Base-by-base conservation (phyloP, 768 basidiomycete species). In the Suillus plorans region DNA sequence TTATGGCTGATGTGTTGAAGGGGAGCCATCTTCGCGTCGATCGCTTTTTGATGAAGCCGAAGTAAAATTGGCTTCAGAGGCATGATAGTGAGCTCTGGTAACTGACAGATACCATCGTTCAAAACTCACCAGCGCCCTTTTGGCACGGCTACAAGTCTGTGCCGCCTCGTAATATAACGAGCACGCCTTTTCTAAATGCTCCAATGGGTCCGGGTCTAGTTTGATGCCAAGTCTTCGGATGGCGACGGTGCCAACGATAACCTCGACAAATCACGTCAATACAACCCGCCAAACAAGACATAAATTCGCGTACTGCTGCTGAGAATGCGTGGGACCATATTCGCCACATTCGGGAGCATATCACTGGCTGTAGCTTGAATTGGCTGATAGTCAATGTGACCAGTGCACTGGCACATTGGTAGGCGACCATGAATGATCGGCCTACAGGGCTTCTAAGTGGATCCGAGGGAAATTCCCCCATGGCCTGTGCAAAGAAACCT, bases 251-350 rank as follows among this genome's bases (percentile, higher is more conserved):
- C 85, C 86, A 4, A 88, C 76, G 37, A 85, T 78, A 16, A 87
- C 75, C 86, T 86, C 52, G 36, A 42, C 49, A 34, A 44, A 63
- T 20, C 28, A 58, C 16, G 20, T 10, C 13, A 55, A 36, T 47
- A 44, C 45, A 25, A 50, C 14, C 36, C 16, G 22, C 20, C 28
- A 37, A 7, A 31, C 25, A 28, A 55, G 62, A 64, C 14, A 47
- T 16, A n/a, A 56, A 22, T 65, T 52, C 14, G 68, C 82, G 72
- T 70, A 86, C 85, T 45, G 85, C 80, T 18, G 88, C 82, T 14
- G 82, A 79, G 70, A 88, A 88, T 1, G 82, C 78, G 56, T 81
- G 75, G 2, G 85, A 80, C 88, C 88, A 89, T 63, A 86, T 81
- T 61, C 80, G 78, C 85, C 85, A 88, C 34, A 89, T 74, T 18